A percentile compares a stretch with the other conserved stretches of the same genome.
phyloP scores from a whole-genome alignment of 2,329 filamentous ascomycete species.

The Sarocladium kiliense region DNA sequence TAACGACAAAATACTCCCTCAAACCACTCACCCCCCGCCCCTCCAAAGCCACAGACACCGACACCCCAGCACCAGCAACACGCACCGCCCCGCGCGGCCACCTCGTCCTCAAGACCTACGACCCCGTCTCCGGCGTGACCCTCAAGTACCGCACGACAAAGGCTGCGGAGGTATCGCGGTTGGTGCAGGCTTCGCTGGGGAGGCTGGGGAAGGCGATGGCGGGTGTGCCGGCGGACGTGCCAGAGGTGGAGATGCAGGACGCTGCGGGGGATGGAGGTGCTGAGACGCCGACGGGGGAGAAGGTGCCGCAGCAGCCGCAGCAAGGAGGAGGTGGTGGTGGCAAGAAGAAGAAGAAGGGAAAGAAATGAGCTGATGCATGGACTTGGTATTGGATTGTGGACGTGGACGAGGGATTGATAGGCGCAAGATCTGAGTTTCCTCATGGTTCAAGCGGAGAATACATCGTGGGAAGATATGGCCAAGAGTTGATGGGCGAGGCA shows the following conservation, averaged over 20 bases:
- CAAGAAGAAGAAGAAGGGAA: constrained; percentile 69
- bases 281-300: constrained; percentile 15
- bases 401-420: too few species aligned
- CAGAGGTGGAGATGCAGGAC: constrained; percentile 39
- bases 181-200: constrained; percentile 69
- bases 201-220: constrained; percentile 67
- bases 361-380: constrained; percentile 48
- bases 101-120: constrained; percentile 84
- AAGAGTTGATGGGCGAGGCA: too few species aligned
- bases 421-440: too few species aligned
- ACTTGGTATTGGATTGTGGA: too few species aligned
- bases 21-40: constrained; percentile 29
- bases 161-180: constrained; percentile 78
- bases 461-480: too few species aligned
- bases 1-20: constrained; percentile 90
- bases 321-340: constrained; percentile 28
- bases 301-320: constrained; percentile 21
- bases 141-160: constrained; percentile 92
- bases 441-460: too few species aligned
- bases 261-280: constrained; percentile 18
- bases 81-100: constrained; percentile 53
- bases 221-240: constrained; percentile 39
- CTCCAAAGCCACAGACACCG: constrained; percentile 21
- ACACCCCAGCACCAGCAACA: constrained; percentile 22
- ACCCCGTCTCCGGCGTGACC: constrained; percentile 72